Conservation (phyloP, 75 land plant species). For the Selaginella tamariscina region DNA sequence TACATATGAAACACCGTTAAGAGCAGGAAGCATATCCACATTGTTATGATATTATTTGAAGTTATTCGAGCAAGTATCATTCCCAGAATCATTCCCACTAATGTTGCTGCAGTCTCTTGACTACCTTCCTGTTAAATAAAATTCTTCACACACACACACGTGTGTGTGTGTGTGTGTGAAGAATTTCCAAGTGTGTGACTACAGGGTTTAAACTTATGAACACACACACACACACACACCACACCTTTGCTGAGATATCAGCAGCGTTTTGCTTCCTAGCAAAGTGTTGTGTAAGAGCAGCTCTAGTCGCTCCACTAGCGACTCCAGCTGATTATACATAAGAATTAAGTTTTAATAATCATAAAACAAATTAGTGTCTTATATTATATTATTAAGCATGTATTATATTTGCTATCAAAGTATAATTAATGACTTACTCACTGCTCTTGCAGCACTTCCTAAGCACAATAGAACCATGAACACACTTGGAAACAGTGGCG, state of each 20-base stretch:
- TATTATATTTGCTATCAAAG: too few relatives aligned
- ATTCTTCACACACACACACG: background rate
- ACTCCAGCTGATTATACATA: constrained; percentile 53
- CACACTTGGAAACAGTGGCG: constrained; percentile 82
- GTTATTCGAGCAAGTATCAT: constrained; percentile 79
- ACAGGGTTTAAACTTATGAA: background rate
- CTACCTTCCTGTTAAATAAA: constrained; percentile 73
- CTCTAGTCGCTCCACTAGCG: constrained; percentile 98
- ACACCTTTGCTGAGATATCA: constrained; percentile 94
- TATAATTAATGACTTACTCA: too few relatives aligned
- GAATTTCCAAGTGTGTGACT: constrained; percentile 3
- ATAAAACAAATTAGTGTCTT: too few relatives aligned
- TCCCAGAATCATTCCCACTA: constrained; percentile 85
- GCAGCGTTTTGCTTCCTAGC: constrained; percentile 89
- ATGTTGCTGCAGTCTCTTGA: constrained; percentile 91
- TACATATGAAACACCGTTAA: constrained; percentile 87
- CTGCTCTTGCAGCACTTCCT: constrained; percentile 89
- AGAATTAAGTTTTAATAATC: too few relatives aligned
- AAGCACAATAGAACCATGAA: constrained; percentile 66
- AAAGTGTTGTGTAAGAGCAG: constrained; percentile 96
- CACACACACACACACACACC: background rate
- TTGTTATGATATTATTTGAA: constrained; percentile 39
- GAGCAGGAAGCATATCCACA: constrained; percentile 70
- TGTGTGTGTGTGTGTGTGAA: background rate
- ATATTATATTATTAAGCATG: too few relatives aligned